Base-by-base conservation (phyloP, 2,329 filamentous ascomycete species). In the Conoideocrella luteorostrata region DNA sequence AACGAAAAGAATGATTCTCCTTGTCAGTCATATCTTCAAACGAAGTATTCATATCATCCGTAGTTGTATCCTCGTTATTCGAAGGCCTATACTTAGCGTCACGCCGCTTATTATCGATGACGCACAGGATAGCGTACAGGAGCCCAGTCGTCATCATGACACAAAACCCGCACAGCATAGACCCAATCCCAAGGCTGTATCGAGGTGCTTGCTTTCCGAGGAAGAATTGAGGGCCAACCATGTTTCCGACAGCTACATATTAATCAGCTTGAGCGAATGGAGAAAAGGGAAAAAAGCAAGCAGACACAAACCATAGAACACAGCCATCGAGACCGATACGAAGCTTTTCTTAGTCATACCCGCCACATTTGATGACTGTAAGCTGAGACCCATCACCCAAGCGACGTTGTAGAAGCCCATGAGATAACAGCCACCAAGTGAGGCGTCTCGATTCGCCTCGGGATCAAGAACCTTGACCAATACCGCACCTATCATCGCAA, bases 221-320 rank as follows among this genome's bases (percentile, higher is more conserved):
- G 62, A 82, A 82, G 3, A 80, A 67, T 53, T 81, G 77, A 0
- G 78, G 77, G 0, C 74, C 77, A 23, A 78, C 71, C 5, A 79
- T 74, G 52, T 84, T 84, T n/a, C n/a, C n/a, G 1, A 79, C 80
- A 0, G 70, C 63, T 33, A 33, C 30, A 17, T 33, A 33, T 10
- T 33, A 15, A 15, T 33, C 6, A 12, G 7, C 30, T 7, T 15
- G 26, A 29, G 26, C 26, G 26, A 9, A 29, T 29, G 7, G 7
- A 7, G 13, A 29, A 29, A 9, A 29, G 26, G 26, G 13, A 29
- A 29, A 13, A 29, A 29, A 29, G 9, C 13, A 29, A n/a, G n/a
- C n/a, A n/a, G n/a, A n/a, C n/a, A n/a, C n/a, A n/a, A n/a, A n/a
- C n/a, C n/a, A n/a, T n/a, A n/a, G n/a, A n/a, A n/a, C n/a, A n/a